Conservation (phyloP, 2,329 filamentous ascomycete genomes). For the Xylariaceae sp. region DNA sequence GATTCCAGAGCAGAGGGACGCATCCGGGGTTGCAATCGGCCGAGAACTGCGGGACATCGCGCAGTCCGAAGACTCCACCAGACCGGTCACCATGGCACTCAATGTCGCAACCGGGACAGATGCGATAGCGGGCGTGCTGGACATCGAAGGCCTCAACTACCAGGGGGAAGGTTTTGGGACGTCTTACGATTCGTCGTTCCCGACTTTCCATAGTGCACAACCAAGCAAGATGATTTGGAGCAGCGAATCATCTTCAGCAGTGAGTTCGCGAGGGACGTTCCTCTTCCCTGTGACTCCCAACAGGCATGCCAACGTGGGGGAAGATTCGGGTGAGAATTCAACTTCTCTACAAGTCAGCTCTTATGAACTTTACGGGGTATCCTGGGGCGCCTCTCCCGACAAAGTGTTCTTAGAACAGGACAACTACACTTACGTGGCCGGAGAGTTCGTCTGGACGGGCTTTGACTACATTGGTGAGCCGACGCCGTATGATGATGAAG, state of each 20-base stretch:
- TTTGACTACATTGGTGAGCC: slow-evolving; percentile 50
- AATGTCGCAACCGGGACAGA: slow-evolving; percentile 40
- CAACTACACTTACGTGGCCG: slow-evolving; percentile 44
- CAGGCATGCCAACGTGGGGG: slow-evolving; percentile 35
- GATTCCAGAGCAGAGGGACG: slow-evolving; percentile 41
- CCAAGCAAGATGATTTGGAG: slow-evolving; percentile 45
- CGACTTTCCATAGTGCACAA: slow-evolving; percentile 39
- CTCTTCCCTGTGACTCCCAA: slow-evolving; percentile 46
- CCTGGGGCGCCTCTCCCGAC: slow-evolving; percentile 47
- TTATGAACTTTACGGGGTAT: slow-evolving; percentile 48
- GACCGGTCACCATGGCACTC: slow-evolving; percentile 42
- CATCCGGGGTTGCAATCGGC: slow-evolving; percentile 19
- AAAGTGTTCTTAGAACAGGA: slow-evolving; percentile 51
- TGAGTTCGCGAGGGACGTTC: slow-evolving; percentile 50
- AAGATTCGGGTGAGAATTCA: slow-evolving; percentile 37
- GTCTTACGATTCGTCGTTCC: slow-evolving; percentile 7
- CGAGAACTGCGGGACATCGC: slow-evolving; percentile 39
- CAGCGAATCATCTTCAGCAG: slow-evolving; percentile 40
- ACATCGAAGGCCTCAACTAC: slow-evolving; percentile 52
- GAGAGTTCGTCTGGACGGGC: slow-evolving; percentile 52
- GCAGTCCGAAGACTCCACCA: slow-evolving; percentile 44
- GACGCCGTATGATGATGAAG: slow-evolving; percentile 40
- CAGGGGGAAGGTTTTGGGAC: slow-evolving; percentile 44
- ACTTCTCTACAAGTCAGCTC: slow-evolving; percentile 38
- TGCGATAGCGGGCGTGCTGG: slow-evolving; percentile 38